A percentile compares a stretch with the other conserved stretches of the same genome.
phyloP scores from a whole-genome alignment of 176 grass and related monocot species.

The Chrysopogon serrulatus region DNA sequence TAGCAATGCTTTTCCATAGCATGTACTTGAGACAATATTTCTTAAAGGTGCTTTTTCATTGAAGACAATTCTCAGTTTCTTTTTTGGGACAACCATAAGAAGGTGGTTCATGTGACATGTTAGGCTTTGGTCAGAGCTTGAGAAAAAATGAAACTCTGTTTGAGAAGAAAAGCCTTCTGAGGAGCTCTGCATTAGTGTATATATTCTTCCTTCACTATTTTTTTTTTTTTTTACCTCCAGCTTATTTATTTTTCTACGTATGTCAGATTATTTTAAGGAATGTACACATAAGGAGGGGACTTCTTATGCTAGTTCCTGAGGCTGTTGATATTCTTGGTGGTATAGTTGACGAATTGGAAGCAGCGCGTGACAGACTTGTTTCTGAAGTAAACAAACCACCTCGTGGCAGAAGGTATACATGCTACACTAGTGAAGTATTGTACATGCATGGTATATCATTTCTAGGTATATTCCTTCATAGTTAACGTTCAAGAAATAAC shows the following conservation, averaged over 20 bases:
- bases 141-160: conserved; percentile 13
- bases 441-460: conserved; percentile 9
- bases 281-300: conserved; percentile 70
- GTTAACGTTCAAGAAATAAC: conserved; percentile 12
- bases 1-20: background rate
- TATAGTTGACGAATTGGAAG: conserved; percentile 66
- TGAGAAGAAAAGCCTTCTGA: background rate
- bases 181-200: background rate
- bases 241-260: background rate
- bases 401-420: conserved; percentile 73
- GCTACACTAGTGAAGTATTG: background rate
- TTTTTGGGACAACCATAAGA: background rate
- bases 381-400: conserved; percentile 92
- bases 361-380: conserved; percentile 75
- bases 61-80: background rate
- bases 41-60: background rate
- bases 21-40: background rate
- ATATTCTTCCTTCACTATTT: background rate
- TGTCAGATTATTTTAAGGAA: conserved; percentile 78
- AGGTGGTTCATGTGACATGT: background rate
- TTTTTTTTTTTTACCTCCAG: background rate
- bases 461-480: conserved; percentile 2
- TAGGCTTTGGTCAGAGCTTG: background rate
- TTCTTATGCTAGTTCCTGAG: conserved; percentile 89
- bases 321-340: conserved; percentile 77